These are phyloP conservation scores for Acacia concinna DNA, from an alignment of 331 rosid species.

Conservation along the genomic window DNA sequence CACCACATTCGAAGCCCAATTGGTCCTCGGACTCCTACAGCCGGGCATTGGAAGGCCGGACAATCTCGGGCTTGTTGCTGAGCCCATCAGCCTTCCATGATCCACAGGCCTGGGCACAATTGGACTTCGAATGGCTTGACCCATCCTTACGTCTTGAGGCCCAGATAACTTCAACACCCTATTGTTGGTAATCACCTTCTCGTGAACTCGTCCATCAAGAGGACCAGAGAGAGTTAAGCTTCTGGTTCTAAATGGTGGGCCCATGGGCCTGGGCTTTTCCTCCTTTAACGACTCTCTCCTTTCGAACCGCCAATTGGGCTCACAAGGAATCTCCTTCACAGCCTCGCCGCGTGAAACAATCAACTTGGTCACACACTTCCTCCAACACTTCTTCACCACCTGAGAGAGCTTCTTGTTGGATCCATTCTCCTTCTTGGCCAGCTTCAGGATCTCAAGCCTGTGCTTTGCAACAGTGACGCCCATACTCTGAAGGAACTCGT, in stretches of 20 bases:
- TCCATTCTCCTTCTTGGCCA: slow-evolving; percentile 50
- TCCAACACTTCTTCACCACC: slow-evolving; percentile 51
- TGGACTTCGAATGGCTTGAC: slow-evolving; percentile 49
- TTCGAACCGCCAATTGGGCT: slow-evolving; percentile 36
- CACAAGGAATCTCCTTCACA: slow-evolving; percentile 13
- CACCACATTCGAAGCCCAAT: slow-evolving; percentile 29
- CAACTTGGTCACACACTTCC: slow-evolving; percentile 48
- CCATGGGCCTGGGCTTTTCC: slow-evolving; percentile 28
- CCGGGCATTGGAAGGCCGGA: slow-evolving; percentile 44
- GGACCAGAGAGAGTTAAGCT: slow-evolving; percentile 71
- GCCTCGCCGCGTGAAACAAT: neutral
- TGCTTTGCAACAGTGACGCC: slow-evolving; percentile 85
- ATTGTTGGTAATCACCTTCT: slow-evolving; percentile 27
- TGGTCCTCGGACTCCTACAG: slow-evolving; percentile 36
- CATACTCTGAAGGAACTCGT: slow-evolving; percentile 83
- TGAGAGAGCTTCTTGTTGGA: slow-evolving; percentile 31
- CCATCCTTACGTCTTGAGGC: slow-evolving; percentile 57
- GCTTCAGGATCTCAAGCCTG: slow-evolving; percentile 84
- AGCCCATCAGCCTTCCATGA: slow-evolving; percentile 34
- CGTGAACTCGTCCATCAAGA: slow-evolving; percentile 53
- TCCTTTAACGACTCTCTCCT: slow-evolving; percentile 49
- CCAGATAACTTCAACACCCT: slow-evolving; percentile 56
- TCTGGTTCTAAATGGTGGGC: slow-evolving; percentile 22
- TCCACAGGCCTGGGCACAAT: slow-evolving; percentile 31
- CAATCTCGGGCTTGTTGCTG: slow-evolving; percentile 48